A percentile compares a stretch with the other conserved stretches of the same genome.
Evolutionary conservation across 345 rosid genomes (phyloP).

Genomic region (Brassica carinata): DNA sequence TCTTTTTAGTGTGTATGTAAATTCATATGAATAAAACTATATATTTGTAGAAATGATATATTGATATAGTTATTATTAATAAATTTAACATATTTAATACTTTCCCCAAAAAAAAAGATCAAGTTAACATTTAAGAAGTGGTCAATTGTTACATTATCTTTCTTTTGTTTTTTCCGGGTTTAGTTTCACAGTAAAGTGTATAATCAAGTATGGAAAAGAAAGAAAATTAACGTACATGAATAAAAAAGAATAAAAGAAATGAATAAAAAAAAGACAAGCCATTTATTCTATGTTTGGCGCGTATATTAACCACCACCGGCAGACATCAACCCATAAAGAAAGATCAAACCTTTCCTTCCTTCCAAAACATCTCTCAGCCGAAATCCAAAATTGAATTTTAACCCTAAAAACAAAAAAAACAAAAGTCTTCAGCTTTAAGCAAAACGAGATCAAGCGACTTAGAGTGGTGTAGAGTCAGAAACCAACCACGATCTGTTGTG

Average conservation of each 20-base stretch:
- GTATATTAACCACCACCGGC: constrained; percentile 53
- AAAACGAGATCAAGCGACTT: constrained; percentile 38
- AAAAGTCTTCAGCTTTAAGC: constrained; percentile 15
- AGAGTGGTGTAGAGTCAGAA: constrained; percentile 30
- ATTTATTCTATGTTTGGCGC: constrained; percentile 60
- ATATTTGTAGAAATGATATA: too few species aligned
- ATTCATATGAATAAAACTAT: background rate
- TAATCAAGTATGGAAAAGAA: background rate
- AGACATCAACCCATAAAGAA: constrained; percentile 29
- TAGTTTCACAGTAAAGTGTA: background rate
- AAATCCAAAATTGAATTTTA: background rate
- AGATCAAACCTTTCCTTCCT: constrained; percentile 46
- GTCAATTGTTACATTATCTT: background rate
- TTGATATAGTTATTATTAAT: too few species aligned
- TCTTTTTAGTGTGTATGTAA: background rate
- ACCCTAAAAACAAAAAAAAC: constrained; percentile 1
- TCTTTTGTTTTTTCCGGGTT: background rate
- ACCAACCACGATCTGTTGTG: constrained; percentile 31
- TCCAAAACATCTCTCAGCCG: constrained; percentile 2
- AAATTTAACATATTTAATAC: too few species aligned
- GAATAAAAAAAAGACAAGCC: constrained; percentile 21
- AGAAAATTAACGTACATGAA: background rate
- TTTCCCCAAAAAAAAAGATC: too few species aligned
- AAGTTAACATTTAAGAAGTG: too few species aligned
- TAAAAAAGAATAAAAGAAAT: background rate